Percentiles rank a stretch among this genome's conserved stretches.
These are phyloP conservation scores for Phytophthora cactorum DNA, from an alignment of 352 stramenopile genomes.

Conservation along the genomic window DNA sequence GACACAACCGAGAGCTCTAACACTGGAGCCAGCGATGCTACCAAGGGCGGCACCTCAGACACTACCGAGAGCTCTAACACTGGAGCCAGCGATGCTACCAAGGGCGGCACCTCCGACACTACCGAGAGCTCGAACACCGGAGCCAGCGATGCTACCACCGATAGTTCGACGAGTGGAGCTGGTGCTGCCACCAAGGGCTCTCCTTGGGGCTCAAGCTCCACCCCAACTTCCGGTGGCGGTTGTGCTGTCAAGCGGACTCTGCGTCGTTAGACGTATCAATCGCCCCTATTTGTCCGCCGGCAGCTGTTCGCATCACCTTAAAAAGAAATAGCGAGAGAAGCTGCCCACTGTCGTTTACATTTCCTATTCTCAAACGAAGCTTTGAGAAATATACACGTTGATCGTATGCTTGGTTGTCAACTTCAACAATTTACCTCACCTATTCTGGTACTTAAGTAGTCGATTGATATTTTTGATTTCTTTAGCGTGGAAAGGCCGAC, in stretches of 20 bases:
- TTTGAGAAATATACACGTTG: conserved; percentile 20
- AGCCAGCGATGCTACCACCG: background rate
- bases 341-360: conserved; percentile 16
- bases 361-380: conserved; percentile 8
- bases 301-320: conserved; percentile 6
- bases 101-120: background rate
- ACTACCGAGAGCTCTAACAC: conserved; percentile 4
- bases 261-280: conserved; percentile 17
- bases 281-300: conserved; percentile 9
- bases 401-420: conserved; percentile 12
- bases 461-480: conserved; percentile 21
- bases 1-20: background rate
- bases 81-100: background rate
- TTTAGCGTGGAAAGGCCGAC: conserved; percentile 10
- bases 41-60: background rate
- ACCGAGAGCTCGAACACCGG: background rate
- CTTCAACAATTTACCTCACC: background rate
- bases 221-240: conserved; percentile 21
- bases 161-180: background rate
- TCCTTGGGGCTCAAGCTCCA: conserved; percentile 23
- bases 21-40: background rate
- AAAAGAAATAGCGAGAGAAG: conserved; percentile 5
- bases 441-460: conserved; percentile 17
- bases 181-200: conserved; percentile 24
- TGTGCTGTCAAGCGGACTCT: conserved; percentile 25